Percentiles rank a stretch among this genome's conserved stretches.
phyloP scores from a whole-genome alignment of 2,329 filamentous ascomycete species.

The Periconia macrospinosa region DNA sequence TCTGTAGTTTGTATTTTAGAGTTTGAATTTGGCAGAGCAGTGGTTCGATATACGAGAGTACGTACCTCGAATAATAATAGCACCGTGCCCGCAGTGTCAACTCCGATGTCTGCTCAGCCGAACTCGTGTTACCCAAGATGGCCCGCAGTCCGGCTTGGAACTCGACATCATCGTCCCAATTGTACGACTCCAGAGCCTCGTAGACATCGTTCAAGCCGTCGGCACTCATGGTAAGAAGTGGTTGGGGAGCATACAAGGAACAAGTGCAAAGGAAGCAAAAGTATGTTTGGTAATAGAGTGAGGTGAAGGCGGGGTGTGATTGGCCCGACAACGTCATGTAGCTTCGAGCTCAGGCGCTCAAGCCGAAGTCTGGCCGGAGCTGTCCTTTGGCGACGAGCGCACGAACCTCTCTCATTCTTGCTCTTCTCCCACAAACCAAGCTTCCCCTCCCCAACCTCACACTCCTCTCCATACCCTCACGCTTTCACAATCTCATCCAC shows the following conservation, averaged over 20 bases:
- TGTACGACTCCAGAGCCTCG: conserved; percentile 65
- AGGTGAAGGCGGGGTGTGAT: not conserved
- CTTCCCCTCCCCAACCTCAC: conserved; percentile 14
- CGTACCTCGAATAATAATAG: conserved; percentile 65
- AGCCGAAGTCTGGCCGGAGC: conserved; percentile 11
- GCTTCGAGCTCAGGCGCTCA: not conserved
- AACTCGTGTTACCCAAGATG: conserved; percentile 62
- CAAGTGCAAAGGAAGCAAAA: conserved; percentile 7
- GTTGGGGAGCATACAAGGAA: conserved; percentile 7
- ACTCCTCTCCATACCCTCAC: conserved; percentile 6
- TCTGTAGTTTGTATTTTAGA: conserved; percentile 16
- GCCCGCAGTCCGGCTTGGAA: conserved; percentile 70
- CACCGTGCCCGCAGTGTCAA: conserved; percentile 68
- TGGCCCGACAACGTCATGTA: not conserved
- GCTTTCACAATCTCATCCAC: not conserved
- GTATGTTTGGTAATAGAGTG: conserved; percentile 5
- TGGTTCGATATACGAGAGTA: not conserved
- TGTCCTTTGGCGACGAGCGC: conserved; percentile 11
- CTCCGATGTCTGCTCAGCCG: conserved; percentile 57
- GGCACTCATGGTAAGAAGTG: conserved; percentile 25
- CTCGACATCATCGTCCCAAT: conserved; percentile 67
- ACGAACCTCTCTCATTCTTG: conserved; percentile 7
- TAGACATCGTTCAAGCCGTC: conserved; percentile 49
- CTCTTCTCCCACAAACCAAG: conserved; percentile 1
- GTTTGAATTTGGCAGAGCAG: not conserved